Evolutionary conservation across 768 basidiomycete species (phyloP).

Genomic region (Steccherinum ochraceum): DNA sequence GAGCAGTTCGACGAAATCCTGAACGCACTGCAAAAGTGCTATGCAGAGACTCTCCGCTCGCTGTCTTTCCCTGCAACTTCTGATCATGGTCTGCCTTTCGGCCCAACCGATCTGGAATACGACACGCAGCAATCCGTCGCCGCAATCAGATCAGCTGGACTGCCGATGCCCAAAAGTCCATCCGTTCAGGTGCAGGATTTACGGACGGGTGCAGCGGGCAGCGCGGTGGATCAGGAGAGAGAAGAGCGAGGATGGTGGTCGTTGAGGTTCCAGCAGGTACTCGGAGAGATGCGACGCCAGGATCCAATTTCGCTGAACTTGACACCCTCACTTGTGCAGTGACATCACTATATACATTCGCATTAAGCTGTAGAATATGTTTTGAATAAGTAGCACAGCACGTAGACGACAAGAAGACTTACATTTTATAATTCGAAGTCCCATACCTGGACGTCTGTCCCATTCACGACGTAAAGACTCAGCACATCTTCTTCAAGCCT

Average conservation of each 20-base stretch:
- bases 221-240: conserved; percentile 39
- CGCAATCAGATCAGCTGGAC: conserved; percentile 36
- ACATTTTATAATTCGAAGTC: conserved; percentile 23
- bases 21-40: conserved; percentile 46
- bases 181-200: conserved; percentile 46
- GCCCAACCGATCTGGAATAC: conserved; percentile 20
- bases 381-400: not conserved
- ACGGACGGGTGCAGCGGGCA: conserved; percentile 21
- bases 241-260: conserved; percentile 77
- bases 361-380: not conserved
- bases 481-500: conserved; percentile 25
- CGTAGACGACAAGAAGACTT: not conserved
- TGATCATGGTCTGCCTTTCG: conserved; percentile 22
- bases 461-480: conserved; percentile 28
- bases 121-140: conserved; percentile 29
- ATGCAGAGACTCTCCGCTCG: conserved; percentile 39
- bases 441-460: conserved; percentile 21
- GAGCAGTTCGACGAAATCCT: conserved; percentile 25
- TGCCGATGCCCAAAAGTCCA: conserved; percentile 69
- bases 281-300: conserved; percentile 43
- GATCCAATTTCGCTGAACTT: conserved; percentile 9
- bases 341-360: not conserved
- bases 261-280: conserved; percentile 55
- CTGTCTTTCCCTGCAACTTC: conserved; percentile 33
- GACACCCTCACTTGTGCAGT: not conserved